These are phyloP conservation scores for Selaginella tamariscina DNA, from an alignment of 75 land plant genomes.

Conservation along the genomic window DNA sequence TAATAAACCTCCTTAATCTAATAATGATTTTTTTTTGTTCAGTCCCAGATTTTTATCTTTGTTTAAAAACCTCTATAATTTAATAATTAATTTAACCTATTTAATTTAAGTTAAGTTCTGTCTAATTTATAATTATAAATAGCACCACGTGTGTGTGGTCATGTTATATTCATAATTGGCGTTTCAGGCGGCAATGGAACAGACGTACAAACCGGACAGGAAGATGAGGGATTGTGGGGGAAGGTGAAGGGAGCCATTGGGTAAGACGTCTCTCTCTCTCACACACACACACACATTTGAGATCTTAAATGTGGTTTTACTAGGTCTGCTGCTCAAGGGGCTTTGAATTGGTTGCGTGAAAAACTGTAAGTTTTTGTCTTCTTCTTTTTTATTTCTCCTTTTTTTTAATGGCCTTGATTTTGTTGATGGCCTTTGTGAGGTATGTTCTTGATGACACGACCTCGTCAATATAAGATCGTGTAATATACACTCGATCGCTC, in stretches of 20 bases:
- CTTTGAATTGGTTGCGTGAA: conserved; percentile 20
- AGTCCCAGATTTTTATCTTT: background rate
- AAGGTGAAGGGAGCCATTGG: conserved; percentile 24
- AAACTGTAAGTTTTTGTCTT: background rate
- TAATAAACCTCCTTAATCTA: conserved; percentile 14
- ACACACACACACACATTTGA: background rate
- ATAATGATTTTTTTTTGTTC: conserved; percentile 17
- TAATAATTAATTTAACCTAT: too few relatives aligned
- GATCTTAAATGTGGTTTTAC: conserved; percentile 5
- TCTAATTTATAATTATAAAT: too few relatives aligned
- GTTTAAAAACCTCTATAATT: too few relatives aligned
- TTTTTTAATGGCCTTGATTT: too few relatives aligned
- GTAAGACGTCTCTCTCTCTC: conserved; percentile 16
- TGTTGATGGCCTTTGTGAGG: too few relatives aligned
- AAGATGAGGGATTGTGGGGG: conserved; percentile 25
- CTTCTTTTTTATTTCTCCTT: background rate
- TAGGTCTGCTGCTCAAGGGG: conserved; percentile 21
- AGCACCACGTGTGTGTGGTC: background rate
- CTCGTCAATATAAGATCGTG: too few relatives aligned
- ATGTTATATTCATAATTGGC: background rate
- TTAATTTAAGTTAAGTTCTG: too few relatives aligned
- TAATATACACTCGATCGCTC: too few relatives aligned
- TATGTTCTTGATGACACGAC: too few relatives aligned
- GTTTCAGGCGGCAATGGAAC: background rate
- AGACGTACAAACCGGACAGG: conserved; percentile 8